phyloP scores from a whole-genome alignment of 2,329 filamentous ascomycete genomes.

The Myriosclerotinia scirpicola region DNA sequence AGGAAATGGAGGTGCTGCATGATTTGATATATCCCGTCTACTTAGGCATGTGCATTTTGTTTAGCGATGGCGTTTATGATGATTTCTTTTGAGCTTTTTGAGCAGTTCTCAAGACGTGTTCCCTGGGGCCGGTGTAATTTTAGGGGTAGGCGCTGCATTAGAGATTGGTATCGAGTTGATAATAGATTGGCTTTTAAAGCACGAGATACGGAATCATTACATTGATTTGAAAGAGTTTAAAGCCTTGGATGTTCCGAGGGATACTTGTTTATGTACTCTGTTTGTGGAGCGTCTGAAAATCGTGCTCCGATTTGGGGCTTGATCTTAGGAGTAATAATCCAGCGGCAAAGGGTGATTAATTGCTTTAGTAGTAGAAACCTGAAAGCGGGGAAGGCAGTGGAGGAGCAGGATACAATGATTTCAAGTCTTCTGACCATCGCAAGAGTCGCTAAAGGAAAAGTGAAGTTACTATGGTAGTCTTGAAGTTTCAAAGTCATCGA shows the following conservation, averaged over 20 bases:
- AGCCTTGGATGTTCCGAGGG: too few relatives aligned
- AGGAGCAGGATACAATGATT: not conserved
- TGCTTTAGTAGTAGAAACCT: too few relatives aligned
- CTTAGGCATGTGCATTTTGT: not conserved
- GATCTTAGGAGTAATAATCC: not conserved
- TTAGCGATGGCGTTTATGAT: slow-evolving; percentile 12
- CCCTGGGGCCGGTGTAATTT: too few relatives aligned
- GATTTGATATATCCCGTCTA: not conserved
- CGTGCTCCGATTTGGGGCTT: not conserved
- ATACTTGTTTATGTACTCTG: not conserved
- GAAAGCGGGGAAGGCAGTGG: too few relatives aligned
- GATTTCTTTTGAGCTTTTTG: not conserved
- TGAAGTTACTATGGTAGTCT: too few relatives aligned
- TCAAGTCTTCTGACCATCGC: too few relatives aligned
- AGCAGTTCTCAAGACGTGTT: not conserved
- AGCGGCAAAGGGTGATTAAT: not conserved
- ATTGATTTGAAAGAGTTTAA: not conserved
- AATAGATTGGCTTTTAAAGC: not conserved
- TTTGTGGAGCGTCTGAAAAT: not conserved
- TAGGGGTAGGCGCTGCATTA: too few relatives aligned
- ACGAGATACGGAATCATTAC: not conserved
- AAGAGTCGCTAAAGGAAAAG: too few relatives aligned
- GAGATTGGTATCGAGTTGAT: not conserved
- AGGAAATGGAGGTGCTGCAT: slow-evolving; percentile 8
- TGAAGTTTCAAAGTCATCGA: too few relatives aligned